Percentiles rank a stretch among this genome's conserved stretches.
Evolutionary conservation across 2,329 filamentous ascomycete species (phyloP).

Genomic region (Aspergillus viridinutans): DNA sequence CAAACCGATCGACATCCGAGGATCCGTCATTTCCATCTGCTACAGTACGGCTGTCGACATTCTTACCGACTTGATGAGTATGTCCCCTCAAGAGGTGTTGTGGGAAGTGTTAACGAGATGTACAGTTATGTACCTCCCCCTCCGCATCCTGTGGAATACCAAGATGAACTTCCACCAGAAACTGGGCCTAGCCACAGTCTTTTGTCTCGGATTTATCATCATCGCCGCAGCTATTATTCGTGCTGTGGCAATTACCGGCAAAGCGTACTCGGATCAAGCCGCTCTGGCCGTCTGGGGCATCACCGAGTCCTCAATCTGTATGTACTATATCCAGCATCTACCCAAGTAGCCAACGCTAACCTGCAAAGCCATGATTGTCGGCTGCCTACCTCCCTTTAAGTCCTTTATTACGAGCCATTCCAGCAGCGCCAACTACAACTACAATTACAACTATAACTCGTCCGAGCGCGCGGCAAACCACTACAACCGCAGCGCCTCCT

Average conservation of each 20-base stretch:
- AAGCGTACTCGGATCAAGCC: constrained; percentile 16
- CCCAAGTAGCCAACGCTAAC: neutral
- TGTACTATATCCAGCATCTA: neutral
- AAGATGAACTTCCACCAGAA: constrained; percentile 25
- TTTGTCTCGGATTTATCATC: constrained; percentile 23
- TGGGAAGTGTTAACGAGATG: neutral
- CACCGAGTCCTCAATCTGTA: constrained; percentile 18
- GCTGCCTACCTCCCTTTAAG: constrained; percentile 17
- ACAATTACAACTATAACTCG: neutral
- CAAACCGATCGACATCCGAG: constrained; percentile 11
- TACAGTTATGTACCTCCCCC: constrained; percentile 28
- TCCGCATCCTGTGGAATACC: constrained; percentile 25
- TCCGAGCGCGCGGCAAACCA: neutral
- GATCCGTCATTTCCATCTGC: constrained; percentile 15
- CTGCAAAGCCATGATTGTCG: constrained; percentile 12
- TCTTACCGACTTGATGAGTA: constrained; percentile 22
- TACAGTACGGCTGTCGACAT: constrained; percentile 22
- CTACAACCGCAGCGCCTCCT: neutral
- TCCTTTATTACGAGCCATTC: constrained; percentile 10
- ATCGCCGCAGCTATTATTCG: constrained; percentile 24
- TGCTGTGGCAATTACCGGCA: constrained; percentile 20
- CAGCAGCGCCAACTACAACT: neutral
- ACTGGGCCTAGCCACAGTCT: constrained; percentile 22
- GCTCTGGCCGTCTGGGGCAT: constrained; percentile 17
- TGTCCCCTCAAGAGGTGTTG: neutral